phyloP scores from a whole-genome alignment of 2,329 filamentous ascomycete genomes.

The Pseudonectria foliicola region DNA sequence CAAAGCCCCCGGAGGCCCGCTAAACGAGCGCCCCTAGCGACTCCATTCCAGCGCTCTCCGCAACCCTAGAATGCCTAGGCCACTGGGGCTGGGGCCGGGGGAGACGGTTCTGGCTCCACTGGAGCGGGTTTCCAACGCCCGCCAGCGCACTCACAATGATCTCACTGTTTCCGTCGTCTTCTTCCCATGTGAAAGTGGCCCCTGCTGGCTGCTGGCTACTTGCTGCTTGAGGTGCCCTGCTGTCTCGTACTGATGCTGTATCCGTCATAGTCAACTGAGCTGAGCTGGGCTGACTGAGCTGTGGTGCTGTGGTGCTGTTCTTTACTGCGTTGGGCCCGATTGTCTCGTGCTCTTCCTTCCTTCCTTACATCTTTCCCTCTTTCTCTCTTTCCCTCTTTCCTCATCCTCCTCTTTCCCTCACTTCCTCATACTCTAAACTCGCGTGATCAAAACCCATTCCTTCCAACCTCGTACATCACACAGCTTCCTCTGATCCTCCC shows the following conservation, averaged over 20 bases:
- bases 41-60: too few species aligned
- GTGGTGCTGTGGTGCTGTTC: too few species aligned
- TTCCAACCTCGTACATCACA: background rate
- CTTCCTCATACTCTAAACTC: constrained; percentile 1
- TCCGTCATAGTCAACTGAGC: too few species aligned
- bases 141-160: background rate
- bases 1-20: too few species aligned
- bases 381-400: constrained; percentile 1
- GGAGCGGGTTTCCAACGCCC: too few species aligned
- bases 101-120: too few species aligned
- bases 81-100: too few species aligned
- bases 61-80: too few species aligned
- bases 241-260: too few species aligned
- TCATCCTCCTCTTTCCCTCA: constrained; percentile 1
- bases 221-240: constrained; percentile 1
- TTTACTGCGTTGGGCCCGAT: too few species aligned
- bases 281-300: too few species aligned
- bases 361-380: constrained; percentile 1
- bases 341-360: background rate
- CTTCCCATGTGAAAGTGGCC: constrained; percentile 9
- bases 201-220: background rate
- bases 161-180: constrained; percentile 2
- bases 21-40: too few species aligned
- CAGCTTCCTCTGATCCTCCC: background rate
- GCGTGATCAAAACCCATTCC: constrained; percentile 1